A percentile compares a stretch with the other conserved stretches of the same genome.
Conservation (phyloP, 352 stramenopile species). For the Phytophthora aleatoria region DNA sequence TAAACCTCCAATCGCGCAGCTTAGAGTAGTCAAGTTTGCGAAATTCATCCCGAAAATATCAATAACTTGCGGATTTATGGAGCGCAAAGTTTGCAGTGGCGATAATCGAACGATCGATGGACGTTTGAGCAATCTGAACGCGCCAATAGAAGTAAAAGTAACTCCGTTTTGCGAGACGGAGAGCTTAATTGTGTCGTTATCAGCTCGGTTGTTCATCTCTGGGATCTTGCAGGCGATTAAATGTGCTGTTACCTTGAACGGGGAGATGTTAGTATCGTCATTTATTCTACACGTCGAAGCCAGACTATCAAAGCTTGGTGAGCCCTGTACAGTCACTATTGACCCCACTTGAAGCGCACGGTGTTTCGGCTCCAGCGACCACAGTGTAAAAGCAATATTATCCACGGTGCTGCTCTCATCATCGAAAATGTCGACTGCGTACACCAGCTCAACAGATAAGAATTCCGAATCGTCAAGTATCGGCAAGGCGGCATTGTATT, state of each 20-base stretch:
- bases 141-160: conserved; percentile 23
- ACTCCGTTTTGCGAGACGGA: conserved; percentile 34
- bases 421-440: not conserved
- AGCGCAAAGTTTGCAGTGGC: conserved; percentile 17
- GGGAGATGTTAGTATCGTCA: conserved; percentile 7
- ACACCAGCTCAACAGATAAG: conserved; percentile 26
- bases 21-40: conserved; percentile 25
- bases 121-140: conserved; percentile 15
- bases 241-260: conserved; percentile 22
- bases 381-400: conserved; percentile 23
- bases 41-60: conserved; percentile 43
- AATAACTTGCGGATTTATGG: conserved; percentile 21
- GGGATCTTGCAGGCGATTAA: conserved; percentile 34
- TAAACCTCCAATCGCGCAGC: conserved; percentile 23
- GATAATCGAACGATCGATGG: conserved; percentile 34
- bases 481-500: conserved; percentile 37
- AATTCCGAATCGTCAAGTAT: conserved; percentile 18
- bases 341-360: conserved; percentile 30
- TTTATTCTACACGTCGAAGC: conserved; percentile 29
- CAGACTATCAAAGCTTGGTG: conserved; percentile 21
- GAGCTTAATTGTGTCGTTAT: conserved; percentile 4
- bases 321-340: conserved; percentile 26
- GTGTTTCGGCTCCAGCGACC: conserved; percentile 30
- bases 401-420: conserved; percentile 11
- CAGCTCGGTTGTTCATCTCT: conserved; percentile 5